phyloP scores from a whole-genome alignment of 169 alveolate genomes.

The Plasmodium vinckei region DNA sequence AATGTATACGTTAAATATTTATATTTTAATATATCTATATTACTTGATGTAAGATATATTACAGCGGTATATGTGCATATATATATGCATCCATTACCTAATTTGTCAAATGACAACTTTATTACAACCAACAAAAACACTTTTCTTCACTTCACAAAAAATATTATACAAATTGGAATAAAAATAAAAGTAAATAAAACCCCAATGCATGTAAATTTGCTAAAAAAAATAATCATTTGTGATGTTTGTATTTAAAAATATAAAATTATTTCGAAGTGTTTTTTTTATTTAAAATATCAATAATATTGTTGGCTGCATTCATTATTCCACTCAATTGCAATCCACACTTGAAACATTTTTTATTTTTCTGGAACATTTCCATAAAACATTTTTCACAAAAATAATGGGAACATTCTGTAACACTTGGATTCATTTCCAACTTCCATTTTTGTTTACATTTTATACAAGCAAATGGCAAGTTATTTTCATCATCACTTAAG shows the following conservation, averaged over 20 bases:
- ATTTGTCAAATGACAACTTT: too few relatives aligned
- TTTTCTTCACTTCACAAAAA: too few relatives aligned
- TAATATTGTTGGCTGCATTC: conserved; percentile 84
- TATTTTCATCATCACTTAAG: conserved; percentile 73
- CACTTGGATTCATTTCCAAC: conserved; percentile 89
- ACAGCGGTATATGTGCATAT: too few relatives aligned
- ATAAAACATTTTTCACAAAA: conserved; percentile 96
- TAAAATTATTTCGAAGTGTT: conserved; percentile 5
- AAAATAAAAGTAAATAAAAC: too few relatives aligned
- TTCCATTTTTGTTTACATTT: conserved; percentile 91
- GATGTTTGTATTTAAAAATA: background rate
- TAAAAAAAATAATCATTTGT: too few relatives aligned
- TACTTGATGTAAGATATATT: too few relatives aligned
- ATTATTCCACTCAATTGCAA: conserved; percentile 91
- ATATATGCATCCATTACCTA: too few relatives aligned
- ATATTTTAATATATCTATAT: too few relatives aligned
- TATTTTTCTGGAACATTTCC: conserved; percentile 85
- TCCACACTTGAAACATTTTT: conserved; percentile 90
- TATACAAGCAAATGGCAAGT: conserved; percentile 83
- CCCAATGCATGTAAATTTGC: too few relatives aligned
- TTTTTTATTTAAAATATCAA: conserved; percentile 78
- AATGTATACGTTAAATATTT: too few relatives aligned
- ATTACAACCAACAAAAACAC: too few relatives aligned
- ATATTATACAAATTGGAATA: too few relatives aligned
- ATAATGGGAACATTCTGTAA: conserved; percentile 93